These are phyloP conservation scores for Debaryomycetaceae sp. DNA, from an alignment of 1,139 yeast genomes.

Conservation along the genomic window DNA sequence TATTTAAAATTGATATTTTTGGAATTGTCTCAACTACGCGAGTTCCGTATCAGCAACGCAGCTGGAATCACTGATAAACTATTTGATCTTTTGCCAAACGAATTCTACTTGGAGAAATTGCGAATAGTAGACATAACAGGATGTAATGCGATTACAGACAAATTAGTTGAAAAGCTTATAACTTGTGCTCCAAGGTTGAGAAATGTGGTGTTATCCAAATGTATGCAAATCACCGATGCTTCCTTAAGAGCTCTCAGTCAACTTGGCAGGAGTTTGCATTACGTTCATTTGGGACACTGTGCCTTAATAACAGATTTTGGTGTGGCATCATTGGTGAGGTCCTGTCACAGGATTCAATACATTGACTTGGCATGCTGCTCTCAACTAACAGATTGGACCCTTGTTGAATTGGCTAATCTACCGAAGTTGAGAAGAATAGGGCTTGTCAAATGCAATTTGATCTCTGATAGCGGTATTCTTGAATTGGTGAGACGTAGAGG, in stretches of 20 bases:
- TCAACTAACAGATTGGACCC: slow-evolving; percentile 81
- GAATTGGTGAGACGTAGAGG: slow-evolving; percentile 75
- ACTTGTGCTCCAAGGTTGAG: slow-evolving; percentile 78
- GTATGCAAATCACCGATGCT: slow-evolving; percentile 82
- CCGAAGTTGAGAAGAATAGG: slow-evolving; percentile 90
- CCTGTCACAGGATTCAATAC: slow-evolving; percentile 84
- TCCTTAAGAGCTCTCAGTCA: slow-evolving; percentile 69
- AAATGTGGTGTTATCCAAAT: slow-evolving; percentile 85
- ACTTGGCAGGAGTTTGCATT: slow-evolving; percentile 80
- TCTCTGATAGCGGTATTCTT: slow-evolving; percentile 81
- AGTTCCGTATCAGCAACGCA: slow-evolving; percentile 77
- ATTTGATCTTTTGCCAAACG: slow-evolving; percentile 45
- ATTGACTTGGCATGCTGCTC: slow-evolving; percentile 94
- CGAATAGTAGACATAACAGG: slow-evolving; percentile 84
- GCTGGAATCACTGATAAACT: slow-evolving; percentile 65
- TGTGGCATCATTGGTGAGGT: slow-evolving; percentile 67
- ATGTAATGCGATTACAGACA: slow-evolving; percentile 79
- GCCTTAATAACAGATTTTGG: slow-evolving; percentile 86
- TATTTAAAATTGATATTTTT: slow-evolving; percentile 61
- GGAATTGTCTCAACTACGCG: slow-evolving; percentile 69
- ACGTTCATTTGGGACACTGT: slow-evolving; percentile 93
- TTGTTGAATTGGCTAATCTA: slow-evolving; percentile 70
- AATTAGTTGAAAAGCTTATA: slow-evolving; percentile 69
- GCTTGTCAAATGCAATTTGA: slow-evolving; percentile 83
- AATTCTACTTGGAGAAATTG: slow-evolving; percentile 45